Evolutionary conservation across 129 eudicot species (phyloP).

Genomic region (Logfia minima): DNA sequence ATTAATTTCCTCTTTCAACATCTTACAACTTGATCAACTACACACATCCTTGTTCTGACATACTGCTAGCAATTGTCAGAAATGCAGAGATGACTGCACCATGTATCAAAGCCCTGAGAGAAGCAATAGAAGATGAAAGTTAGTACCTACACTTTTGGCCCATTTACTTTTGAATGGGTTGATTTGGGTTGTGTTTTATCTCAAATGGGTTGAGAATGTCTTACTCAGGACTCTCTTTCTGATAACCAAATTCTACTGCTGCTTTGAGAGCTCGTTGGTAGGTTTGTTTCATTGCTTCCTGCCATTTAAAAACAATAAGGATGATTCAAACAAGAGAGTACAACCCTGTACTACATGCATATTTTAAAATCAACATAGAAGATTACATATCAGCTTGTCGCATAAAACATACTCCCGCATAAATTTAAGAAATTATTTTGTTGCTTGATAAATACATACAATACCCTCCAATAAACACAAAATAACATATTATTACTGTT

Average conservation of each 20-base stretch:
- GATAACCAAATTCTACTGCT: conserved; percentile 89
- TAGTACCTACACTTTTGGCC: background rate
- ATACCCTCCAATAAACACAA: no score
- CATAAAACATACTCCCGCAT: no score
- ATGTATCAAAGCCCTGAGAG: conserved; percentile 72
- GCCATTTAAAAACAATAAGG: conserved; percentile 26
- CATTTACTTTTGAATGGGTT: background rate
- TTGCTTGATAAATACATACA: no score
- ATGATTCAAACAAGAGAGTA: background rate
- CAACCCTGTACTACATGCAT: background rate
- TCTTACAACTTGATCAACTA: conserved; percentile 29
- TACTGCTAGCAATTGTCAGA: conserved; percentile 73
- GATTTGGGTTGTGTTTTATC: background rate
- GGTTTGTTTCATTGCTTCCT: conserved; percentile 99
- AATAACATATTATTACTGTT: no score
- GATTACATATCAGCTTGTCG: no score
- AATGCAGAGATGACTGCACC: conserved; percentile 88
- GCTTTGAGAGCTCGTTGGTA: conserved; percentile 87
- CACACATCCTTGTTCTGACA: conserved; percentile 97
- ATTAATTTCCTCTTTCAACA: background rate
- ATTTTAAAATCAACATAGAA: background rate
- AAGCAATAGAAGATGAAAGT: background rate
- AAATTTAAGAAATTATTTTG: no score
- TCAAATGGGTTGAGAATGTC: conserved; percentile 21
- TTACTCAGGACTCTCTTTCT: conserved; percentile 98